Conservation (phyloP, 306 rosid genomes). For the Betula pendula region DNA sequence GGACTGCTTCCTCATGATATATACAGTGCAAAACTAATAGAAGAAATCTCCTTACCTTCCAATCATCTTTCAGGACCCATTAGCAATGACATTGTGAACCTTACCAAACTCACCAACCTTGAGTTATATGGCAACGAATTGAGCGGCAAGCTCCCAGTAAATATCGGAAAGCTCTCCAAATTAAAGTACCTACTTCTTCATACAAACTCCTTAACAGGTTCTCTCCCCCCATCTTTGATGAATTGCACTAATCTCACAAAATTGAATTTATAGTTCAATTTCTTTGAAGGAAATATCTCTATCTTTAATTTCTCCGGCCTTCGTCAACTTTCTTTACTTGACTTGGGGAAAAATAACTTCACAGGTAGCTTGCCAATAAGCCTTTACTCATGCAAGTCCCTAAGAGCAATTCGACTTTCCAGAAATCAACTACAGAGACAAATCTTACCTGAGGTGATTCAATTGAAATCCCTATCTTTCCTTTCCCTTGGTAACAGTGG, state of each 20-base stretch:
- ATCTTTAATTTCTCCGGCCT: background rate
- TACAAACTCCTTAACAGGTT: background rate
- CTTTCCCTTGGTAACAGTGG: background rate
- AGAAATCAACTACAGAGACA: background rate
- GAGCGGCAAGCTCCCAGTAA: background rate
- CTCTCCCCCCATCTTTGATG: background rate
- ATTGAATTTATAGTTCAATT: background rate
- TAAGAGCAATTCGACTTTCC: background rate
- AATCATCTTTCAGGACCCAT: background rate
- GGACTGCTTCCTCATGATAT: slow-evolving; percentile 11
- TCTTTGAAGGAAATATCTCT: slow-evolving; percentile 7
- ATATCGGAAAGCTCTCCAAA: slow-evolving; percentile 3
- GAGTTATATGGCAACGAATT: background rate
- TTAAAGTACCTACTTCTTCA: background rate
- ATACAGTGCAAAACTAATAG: background rate
- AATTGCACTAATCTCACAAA: background rate
- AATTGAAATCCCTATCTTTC: background rate
- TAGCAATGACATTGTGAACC: background rate
- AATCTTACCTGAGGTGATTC: background rate
- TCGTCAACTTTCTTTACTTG: background rate
- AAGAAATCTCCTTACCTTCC: background rate
- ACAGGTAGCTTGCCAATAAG: background rate
- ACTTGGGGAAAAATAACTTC: background rate
- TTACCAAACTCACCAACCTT: slow-evolving; percentile 4
- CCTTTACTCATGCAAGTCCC: slow-evolving; percentile 9